Conservation (phyloP, 1,284 basidiomycete genomes). For the Neotropicomus parvogracilis region DNA sequence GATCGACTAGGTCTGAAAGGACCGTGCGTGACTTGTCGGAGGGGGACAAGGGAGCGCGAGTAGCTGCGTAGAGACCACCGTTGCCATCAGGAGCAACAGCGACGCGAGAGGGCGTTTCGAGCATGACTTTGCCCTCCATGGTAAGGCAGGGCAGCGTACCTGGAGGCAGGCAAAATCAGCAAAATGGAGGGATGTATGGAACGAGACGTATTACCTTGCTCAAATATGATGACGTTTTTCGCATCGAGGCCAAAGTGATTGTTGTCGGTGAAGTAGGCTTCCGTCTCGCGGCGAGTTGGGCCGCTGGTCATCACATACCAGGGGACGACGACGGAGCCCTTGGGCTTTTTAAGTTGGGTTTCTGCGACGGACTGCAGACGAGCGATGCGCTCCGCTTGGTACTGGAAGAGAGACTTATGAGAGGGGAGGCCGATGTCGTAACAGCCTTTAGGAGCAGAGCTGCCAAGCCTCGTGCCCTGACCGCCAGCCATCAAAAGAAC, state of each 20-base stretch:
- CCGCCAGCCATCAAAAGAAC: conserved; percentile 98
- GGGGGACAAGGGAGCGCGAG: conserved; percentile 73
- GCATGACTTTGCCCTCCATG: conserved; percentile 90
- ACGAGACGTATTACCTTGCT: conserved; percentile 70
- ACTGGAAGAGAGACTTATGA: conserved; percentile 92
- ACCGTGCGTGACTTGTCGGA: conserved; percentile 66
- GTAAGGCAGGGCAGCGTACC: conserved; percentile 95
- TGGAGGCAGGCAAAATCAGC: conserved; percentile 33
- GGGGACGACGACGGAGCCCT: conserved; percentile 66
- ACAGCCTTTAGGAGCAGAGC: conserved; percentile 92
- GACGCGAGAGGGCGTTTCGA: conserved; percentile 74
- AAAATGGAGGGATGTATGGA: not conserved
- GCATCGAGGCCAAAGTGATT: conserved; percentile 81
- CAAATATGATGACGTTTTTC: conserved; percentile 89
- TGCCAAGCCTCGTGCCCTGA: conserved; percentile 94
- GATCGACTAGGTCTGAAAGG: conserved; percentile 76
- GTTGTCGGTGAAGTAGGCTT: conserved; percentile 80
- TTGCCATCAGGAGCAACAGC: conserved; percentile 98
- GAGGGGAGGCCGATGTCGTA: conserved; percentile 95
- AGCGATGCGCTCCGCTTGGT: conserved; percentile 92
- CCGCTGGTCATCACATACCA: conserved; percentile 99
- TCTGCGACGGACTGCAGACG: conserved; percentile 79
- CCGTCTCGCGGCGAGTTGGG: conserved; percentile 86
- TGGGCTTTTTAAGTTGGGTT: conserved; percentile 46
- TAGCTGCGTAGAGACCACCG: conserved; percentile 94